phyloP scores from a whole-genome alignment of 441 rosid genomes.

The Omphalea diandra region DNA sequence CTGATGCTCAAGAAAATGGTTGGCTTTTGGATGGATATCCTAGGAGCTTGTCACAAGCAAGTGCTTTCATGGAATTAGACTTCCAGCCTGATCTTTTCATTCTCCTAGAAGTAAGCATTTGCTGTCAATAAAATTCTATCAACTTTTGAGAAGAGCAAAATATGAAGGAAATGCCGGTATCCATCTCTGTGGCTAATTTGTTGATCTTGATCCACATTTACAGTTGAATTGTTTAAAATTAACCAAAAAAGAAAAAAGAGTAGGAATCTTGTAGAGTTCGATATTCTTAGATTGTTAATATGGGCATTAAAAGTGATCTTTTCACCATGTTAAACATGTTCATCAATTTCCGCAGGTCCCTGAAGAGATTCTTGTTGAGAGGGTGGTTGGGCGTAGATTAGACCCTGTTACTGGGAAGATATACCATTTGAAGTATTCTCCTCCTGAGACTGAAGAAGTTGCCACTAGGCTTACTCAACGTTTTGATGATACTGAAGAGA shows the following conservation, averaged over 20 bases:
- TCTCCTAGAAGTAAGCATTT: conserved; percentile 65
- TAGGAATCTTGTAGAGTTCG: background rate
- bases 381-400: conserved; percentile 90
- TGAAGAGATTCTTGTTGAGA: conserved; percentile 84
- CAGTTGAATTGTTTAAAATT: background rate
- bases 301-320: conserved; percentile 1
- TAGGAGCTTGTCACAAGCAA: conserved; percentile 85
- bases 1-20: conserved; percentile 74
- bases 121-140: background rate
- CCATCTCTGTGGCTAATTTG: background rate
- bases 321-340: background rate
- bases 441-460: conserved; percentile 83
- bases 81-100: conserved; percentile 80
- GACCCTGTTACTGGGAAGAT: conserved; percentile 95
- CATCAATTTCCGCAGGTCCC: conserved; percentile 54
- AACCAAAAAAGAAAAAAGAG: background rate
- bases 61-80: conserved; percentile 65
- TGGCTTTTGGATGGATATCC: conserved; percentile 99
- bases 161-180: background rate
- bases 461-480: conserved; percentile 86
- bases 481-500: conserved; percentile 94
- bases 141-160: background rate
- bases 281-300: background rate
- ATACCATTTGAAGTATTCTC: conserved; percentile 88
- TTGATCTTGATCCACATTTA: background rate